Evolutionary conservation across 306 rosid species (phyloP).

Genomic region (Trifolium fragiferum): DNA sequence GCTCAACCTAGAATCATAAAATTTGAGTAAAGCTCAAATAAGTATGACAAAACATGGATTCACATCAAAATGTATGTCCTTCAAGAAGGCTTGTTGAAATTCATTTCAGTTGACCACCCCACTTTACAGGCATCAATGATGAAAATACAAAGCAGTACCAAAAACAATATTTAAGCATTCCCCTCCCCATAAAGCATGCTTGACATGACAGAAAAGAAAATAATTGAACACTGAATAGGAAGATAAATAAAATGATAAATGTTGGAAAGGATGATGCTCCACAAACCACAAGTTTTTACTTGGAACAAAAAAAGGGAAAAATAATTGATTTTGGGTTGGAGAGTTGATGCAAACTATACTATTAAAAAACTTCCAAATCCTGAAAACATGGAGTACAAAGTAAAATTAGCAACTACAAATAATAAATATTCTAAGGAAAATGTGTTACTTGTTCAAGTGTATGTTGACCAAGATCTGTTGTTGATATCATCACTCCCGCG

Average conservation of each 20-base stretch:
- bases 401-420: conserved; percentile 34
- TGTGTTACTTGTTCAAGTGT: conserved; percentile 84
- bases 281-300: conserved; percentile 34
- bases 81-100: conserved; percentile 32
- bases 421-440: conserved; percentile 37
- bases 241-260: conserved; percentile 25
- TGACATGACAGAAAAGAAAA: conserved; percentile 21
- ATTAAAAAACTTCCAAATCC: conserved; percentile 42
- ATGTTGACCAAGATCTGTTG: conserved; percentile 98
- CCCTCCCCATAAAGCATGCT: conserved; percentile 12
- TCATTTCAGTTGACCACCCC: conserved; percentile 25
- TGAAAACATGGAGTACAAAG: conserved; percentile 14
- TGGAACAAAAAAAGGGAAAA: background rate
- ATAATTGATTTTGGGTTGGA: conserved; percentile 8
- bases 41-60: conserved; percentile 37
- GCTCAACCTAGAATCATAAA: conserved; percentile 77
- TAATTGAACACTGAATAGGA: conserved; percentile 3
- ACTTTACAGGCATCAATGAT: conserved; percentile 25
- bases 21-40: conserved; percentile 46
- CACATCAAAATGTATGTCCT: conserved; percentile 30
- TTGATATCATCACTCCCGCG: conserved; percentile 99
- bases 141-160: conserved; percentile 6
- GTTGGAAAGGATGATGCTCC: conserved; percentile 24
- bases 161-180: conserved; percentile 33
- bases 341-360: conserved; percentile 27